Evolutionary conservation across 768 basidiomycete species (phyloP).

Genomic region (Boletus vinaceobasis): DNA sequence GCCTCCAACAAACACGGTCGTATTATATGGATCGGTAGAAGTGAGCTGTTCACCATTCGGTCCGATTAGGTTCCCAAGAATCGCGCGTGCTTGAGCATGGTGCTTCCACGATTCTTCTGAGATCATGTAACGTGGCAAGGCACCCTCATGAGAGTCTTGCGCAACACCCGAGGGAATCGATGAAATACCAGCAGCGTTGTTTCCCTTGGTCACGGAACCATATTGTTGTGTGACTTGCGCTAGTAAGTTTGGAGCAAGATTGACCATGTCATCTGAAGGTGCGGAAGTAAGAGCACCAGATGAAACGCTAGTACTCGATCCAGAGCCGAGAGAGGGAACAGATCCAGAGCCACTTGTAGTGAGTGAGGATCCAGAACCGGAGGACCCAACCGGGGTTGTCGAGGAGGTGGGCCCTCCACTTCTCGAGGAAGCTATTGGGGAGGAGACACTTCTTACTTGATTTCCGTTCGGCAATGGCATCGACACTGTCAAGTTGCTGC

Average conservation of each 20-base stretch:
- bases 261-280: constrained; percentile 53
- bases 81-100: constrained; percentile 78
- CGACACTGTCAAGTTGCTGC: constrained; percentile 44
- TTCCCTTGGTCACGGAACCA: constrained; percentile 33
- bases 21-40: constrained; percentile 92
- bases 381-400: constrained; percentile 35
- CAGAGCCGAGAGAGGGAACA: constrained; percentile 49
- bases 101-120: constrained; percentile 83
- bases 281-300: constrained; percentile 49
- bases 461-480: constrained; percentile 44
- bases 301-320: constrained; percentile 42
- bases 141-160: constrained; percentile 42
- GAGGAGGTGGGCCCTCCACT: constrained; percentile 22
- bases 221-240: constrained; percentile 51
- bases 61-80: constrained; percentile 78
- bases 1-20: constrained; percentile 93
- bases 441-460: constrained; percentile 64
- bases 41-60: constrained; percentile 85
- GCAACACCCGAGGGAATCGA: constrained; percentile 35
- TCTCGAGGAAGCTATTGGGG: constrained; percentile 51
- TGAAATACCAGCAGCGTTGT: constrained; percentile 24
- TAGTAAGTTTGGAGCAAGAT: constrained; percentile 43
- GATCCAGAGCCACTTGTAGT: constrained; percentile 47
- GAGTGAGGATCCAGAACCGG: constrained; percentile 47
- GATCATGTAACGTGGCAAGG: constrained; percentile 52